Conservation (phyloP, 768 basidiomycete genomes). For the Phaffia tasmanica region DNA sequence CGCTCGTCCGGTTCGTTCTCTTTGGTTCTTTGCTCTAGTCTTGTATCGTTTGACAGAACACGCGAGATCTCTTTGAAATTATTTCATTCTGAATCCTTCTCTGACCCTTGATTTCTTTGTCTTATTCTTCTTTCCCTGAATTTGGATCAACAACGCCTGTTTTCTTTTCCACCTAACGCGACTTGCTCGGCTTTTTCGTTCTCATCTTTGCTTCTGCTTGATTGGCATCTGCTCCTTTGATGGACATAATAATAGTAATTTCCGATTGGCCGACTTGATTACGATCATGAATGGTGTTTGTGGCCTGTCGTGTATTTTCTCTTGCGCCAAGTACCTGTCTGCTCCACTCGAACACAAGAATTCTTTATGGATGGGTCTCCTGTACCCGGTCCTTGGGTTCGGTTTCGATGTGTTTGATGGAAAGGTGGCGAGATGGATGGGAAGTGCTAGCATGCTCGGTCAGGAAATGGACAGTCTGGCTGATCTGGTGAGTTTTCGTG, state of each 20-base stretch:
- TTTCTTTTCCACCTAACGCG: not conserved
- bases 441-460: conserved; percentile 85
- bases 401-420: conserved; percentile 98
- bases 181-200: conserved; percentile 28
- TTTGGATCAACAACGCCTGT: not conserved
- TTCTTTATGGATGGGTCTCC: conserved; percentile 75
- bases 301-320: conserved; percentile 89
- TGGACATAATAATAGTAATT: conserved; percentile 53
- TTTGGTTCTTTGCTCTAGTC: not conserved
- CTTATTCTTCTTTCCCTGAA: not conserved
- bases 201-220: conserved; percentile 9
- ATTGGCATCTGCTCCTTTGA: not conserved
- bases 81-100: not conserved
- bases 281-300: conserved; percentile 99
- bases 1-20: conserved; percentile 68
- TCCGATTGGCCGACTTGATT: conserved; percentile 92
- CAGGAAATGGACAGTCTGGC: conserved; percentile 96
- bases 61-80: not conserved
- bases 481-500: conserved; percentile 57
- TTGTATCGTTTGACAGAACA: not conserved
- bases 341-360: conserved; percentile 54
- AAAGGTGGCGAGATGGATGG: conserved; percentile 94
- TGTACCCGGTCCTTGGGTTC: conserved; percentile 80
- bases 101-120: conserved; percentile 7
- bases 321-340: conserved; percentile 75